phyloP scores from a whole-genome alignment of 371 early-diverging fungal genomes.

The Circinella umbellata region DNA sequence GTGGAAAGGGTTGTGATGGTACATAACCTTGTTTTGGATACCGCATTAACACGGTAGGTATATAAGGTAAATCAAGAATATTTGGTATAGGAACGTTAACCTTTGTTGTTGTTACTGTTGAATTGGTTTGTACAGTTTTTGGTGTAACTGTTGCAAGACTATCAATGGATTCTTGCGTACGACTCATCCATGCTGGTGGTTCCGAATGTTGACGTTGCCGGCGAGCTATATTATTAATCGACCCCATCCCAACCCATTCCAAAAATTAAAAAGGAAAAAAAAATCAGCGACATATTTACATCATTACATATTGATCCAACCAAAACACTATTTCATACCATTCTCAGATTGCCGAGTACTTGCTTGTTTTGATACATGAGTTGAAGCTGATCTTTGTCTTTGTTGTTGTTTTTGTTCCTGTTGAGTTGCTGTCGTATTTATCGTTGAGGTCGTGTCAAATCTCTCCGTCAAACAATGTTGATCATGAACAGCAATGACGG shows the following conservation, averaged over 20 bases:
- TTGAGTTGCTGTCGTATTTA: background rate
- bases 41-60: conserved; percentile 43
- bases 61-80: conserved; percentile 45
- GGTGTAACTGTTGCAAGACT: conserved; percentile 6
- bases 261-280: background rate
- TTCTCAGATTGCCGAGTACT: conserved; percentile 8
- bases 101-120: background rate
- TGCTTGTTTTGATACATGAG: background rate
- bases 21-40: conserved; percentile 43
- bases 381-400: conserved; percentile 13
- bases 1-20: conserved; percentile 57
- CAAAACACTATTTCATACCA: background rate
- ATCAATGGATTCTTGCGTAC: background rate
- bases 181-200: conserved; percentile 13
- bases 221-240: background rate
- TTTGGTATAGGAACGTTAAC: conserved; percentile 23
- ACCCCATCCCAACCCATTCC: background rate
- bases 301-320: background rate
- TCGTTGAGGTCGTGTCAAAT: conserved; percentile 15
- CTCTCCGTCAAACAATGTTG: conserved; percentile 53
- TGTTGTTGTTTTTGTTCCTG: conserved; percentile 17
- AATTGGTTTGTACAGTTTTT: background rate
- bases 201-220: conserved; percentile 20
- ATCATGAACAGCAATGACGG: conserved; percentile 60
- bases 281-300: background rate